phyloP scores from a whole-genome alignment of 805 yeast genomes.

The Hanseniaspora mollemarum region DNA sequence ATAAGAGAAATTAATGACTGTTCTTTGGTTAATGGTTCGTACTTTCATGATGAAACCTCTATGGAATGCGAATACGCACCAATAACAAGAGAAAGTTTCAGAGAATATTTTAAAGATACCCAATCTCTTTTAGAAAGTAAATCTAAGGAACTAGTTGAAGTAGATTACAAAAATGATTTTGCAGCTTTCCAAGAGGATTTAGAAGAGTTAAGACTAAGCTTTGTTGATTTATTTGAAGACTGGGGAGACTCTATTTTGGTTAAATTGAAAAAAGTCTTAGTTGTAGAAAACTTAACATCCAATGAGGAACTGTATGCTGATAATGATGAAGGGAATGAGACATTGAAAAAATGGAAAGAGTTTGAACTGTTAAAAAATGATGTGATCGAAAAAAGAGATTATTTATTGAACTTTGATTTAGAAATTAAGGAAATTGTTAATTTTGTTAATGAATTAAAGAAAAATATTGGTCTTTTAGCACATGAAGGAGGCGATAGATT shows the following conservation, averaged over 20 bases:
- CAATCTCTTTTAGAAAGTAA: background rate
- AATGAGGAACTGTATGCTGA: conserved; percentile 8
- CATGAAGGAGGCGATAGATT: conserved; percentile 54
- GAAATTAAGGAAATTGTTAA: conserved; percentile 26
- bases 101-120: conserved; percentile 8
- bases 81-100: conserved; percentile 11
- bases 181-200: conserved; percentile 30
- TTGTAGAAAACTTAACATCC: conserved; percentile 24
- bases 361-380: conserved; percentile 47
- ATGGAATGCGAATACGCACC: conserved; percentile 13
- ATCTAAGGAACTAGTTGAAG: conserved; percentile 25
- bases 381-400: conserved; percentile 46
- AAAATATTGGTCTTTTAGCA: conserved; percentile 37
- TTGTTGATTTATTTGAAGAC: conserved; percentile 60
- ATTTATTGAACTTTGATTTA: conserved; percentile 32
- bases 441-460: conserved; percentile 30
- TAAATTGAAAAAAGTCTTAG: conserved; percentile 53
- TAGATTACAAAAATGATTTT: conserved; percentile 26
- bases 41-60: conserved; percentile 4
- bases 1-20: conserved; percentile 8
- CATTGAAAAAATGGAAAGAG: conserved; percentile 50
- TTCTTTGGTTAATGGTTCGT: background rate
- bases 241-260: conserved; percentile 57
- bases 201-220: conserved; percentile 33
- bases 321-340: conserved; percentile 28